phyloP scores from a whole-genome alignment of 148 eudicot genomes.

The Arbutus unedo region DNA sequence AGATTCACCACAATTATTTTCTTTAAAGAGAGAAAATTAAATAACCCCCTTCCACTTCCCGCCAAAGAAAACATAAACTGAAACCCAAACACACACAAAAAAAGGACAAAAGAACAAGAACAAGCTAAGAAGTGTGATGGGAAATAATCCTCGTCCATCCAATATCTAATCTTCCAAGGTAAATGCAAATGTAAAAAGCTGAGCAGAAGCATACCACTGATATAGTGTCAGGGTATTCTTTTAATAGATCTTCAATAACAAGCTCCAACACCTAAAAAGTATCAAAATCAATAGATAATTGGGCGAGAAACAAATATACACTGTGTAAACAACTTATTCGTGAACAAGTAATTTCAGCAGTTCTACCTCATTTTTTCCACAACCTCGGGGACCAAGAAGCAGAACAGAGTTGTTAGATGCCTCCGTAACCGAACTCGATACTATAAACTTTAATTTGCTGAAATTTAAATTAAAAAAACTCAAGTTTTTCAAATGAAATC shows the following conservation, averaged over 20 bases:
- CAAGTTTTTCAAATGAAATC: neutral
- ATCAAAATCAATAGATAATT: neutral
- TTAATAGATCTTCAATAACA: constrained; percentile 66
- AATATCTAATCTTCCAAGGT: neutral
- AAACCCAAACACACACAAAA: too few relatives aligned
- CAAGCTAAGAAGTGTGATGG: neutral
- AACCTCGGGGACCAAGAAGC: constrained; percentile 95
- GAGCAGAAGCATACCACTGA: constrained; percentile 31
- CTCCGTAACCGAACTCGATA: constrained; percentile 76
- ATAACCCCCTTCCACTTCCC: neutral
- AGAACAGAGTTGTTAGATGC: constrained; percentile 83
- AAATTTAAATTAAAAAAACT: constrained; percentile 1
- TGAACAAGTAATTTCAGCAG: neutral
- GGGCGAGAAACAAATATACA: neutral
- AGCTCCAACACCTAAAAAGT: constrained; percentile 70
- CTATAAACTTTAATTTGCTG: constrained; percentile 84
- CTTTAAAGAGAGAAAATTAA: neutral
- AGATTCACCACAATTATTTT: too few relatives aligned
- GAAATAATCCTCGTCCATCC: neutral
- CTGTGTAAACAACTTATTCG: neutral
- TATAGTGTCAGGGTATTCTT: constrained; percentile 74
- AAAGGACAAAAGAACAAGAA: neutral
- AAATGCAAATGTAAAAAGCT: neutral
- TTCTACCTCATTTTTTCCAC: constrained; percentile 67
- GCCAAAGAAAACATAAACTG: too few relatives aligned